These are phyloP conservation scores for Scutellaria barbata DNA, from an alignment of 257 asterid genomes.

Conservation along the genomic window DNA sequence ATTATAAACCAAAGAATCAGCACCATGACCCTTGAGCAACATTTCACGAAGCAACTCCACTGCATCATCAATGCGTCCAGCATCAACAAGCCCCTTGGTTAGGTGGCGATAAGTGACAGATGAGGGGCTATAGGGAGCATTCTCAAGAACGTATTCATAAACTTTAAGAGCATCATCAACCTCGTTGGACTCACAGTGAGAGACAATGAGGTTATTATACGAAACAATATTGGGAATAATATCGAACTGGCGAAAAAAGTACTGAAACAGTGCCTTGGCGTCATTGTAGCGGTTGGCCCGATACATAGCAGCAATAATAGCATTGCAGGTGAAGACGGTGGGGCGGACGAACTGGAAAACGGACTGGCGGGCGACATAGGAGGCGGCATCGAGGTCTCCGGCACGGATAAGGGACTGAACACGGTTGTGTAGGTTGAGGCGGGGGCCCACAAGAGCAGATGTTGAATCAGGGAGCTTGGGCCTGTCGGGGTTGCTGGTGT, in stretches of 20 bases:
- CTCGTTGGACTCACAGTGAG: slow-evolving; percentile 81
- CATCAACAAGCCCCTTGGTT: slow-evolving; percentile 77
- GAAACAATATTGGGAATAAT: slow-evolving; percentile 79
- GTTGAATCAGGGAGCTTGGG: slow-evolving; percentile 84
- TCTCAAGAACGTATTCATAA: slow-evolving; percentile 56
- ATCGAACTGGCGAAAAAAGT: slow-evolving; percentile 72
- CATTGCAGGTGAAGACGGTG: slow-evolving; percentile 94
- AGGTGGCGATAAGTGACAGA: slow-evolving; percentile 79
- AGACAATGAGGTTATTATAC: slow-evolving; percentile 63
- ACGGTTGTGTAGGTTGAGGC: slow-evolving; percentile 89
- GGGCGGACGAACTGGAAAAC: slow-evolving; percentile 73
- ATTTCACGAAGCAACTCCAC: slow-evolving; percentile 71
- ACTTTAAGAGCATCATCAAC: slow-evolving; percentile 67
- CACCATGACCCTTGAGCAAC: slow-evolving; percentile 88
- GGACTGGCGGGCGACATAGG: slow-evolving; percentile 74
- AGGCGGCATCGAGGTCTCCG: slow-evolving; percentile 76
- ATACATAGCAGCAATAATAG: slow-evolving; percentile 87
- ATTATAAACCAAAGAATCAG: slow-evolving; percentile 85
- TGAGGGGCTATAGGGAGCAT: slow-evolving; percentile 80
- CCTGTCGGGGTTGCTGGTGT: slow-evolving; percentile 41
- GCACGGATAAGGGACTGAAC: slow-evolving; percentile 94
- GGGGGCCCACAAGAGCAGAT: slow-evolving; percentile 71
- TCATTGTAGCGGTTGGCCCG: slow-evolving; percentile 68
- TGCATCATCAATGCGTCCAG: slow-evolving; percentile 66
- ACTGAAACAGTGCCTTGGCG: slow-evolving; percentile 74